Base-by-base conservation (phyloP, 305 asterid species). In the Fraxinus dipetala region DNA sequence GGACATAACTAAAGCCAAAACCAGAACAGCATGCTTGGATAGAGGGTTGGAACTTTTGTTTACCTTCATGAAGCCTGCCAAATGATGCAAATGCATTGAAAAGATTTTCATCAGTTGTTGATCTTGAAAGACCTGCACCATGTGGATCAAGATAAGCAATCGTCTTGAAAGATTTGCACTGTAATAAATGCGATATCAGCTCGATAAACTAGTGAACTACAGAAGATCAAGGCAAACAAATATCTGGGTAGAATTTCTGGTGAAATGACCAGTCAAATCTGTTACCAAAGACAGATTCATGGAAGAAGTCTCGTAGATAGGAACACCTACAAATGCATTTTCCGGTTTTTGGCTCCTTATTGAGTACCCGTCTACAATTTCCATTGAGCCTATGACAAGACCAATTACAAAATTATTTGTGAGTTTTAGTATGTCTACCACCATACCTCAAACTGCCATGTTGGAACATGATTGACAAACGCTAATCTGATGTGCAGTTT, bases 61-160 rank as follows among this genome's bases (percentile, higher is more conserved):
- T 85, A 90, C 97, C 96, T 79, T 94, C 98, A 11, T 72, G 85
- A 83, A 93, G 95, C 84, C 76, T 86, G 79, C 98, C 98, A 70
- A 90, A 94, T 63, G 90, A 89, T 63, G 90, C 90, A 87, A 95
- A 95, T 74, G 98, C 95, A 13, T 89, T 90, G 83, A 72, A 84
- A 76, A 96, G 91, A 79, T 87, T 87, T 56, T 92, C 98, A 83
- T 96, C 98, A 9, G 88, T 88, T 0, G 99, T 96, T 72, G 40
- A 82, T 91, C 98, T 90, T 78, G 97, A 92, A 79, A 96, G 98
- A 65, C 99, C 99, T 96, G 92, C 82, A 35, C 72, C 86, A 73
- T 40, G 83, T 56, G 11, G 67, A 56, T 36, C 30, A 73, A 67
- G 74, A 78, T 76, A 76, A 56, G 26, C 54, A 75, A 24, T 22